These are phyloP conservation scores for Tremella fuciformis DNA, from an alignment of 768 basidiomycete species.

Conservation along the genomic window DNA sequence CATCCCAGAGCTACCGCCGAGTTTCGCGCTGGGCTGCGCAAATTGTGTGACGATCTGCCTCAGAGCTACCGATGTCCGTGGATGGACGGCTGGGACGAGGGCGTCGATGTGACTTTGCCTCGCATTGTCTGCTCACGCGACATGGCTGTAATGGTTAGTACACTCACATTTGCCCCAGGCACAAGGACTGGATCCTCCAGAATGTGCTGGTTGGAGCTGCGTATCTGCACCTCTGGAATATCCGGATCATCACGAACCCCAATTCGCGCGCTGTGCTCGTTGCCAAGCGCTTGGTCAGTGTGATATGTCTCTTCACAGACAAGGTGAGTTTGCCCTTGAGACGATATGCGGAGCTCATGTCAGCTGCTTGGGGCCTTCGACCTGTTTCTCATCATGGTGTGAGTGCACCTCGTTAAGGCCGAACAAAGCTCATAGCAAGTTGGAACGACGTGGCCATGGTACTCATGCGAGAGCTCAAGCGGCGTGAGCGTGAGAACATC, in stretches of 20 bases:
- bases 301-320: constrained; percentile 11
- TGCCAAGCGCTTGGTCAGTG: constrained; percentile 15
- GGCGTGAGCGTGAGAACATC: not conserved
- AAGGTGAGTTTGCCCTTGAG: constrained; percentile 1
- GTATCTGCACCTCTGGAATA: constrained; percentile 16
- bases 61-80: constrained; percentile 8
- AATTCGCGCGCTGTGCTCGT: constrained; percentile 16
- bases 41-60: constrained; percentile 7
- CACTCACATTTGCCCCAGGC: no score
- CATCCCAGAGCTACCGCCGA: constrained; percentile 10
- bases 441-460: constrained; percentile 25
- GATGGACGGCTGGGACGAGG: constrained; percentile 16
- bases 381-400: constrained; percentile 18
- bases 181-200: no score
- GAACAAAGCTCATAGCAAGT: not conserved
- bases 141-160: constrained; percentile 18
- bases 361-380: constrained; percentile 13
- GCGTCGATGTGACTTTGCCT: not conserved
- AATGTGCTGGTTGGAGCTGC: constrained; percentile 18
- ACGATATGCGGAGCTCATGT: not conserved
- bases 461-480: constrained; percentile 18
- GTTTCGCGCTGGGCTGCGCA: constrained; percentile 8
- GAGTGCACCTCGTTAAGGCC: not conserved
- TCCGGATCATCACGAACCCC: not conserved
- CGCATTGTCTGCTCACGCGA: not conserved